These are phyloP conservation scores for Penium margaritaceum DNA, from an alignment of 139 green algal genomes.

Conservation along the genomic window DNA sequence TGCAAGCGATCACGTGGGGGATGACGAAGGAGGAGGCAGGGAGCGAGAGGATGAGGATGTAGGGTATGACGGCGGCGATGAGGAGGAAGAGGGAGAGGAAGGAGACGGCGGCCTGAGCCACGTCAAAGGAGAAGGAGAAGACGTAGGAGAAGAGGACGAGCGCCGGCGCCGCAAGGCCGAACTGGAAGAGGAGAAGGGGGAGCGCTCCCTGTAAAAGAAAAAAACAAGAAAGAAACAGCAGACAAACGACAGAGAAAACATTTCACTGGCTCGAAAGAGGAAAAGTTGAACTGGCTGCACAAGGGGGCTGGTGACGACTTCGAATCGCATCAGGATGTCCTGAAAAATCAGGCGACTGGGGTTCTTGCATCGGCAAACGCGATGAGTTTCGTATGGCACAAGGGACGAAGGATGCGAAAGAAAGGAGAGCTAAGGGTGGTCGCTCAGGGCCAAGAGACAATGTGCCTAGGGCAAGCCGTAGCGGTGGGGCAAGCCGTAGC, in stretches of 20 bases:
- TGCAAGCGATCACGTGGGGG: slow-evolving; percentile 4
- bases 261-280: too few species aligned
- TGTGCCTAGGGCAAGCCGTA: too few species aligned
- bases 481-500: too few species aligned
- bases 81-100: slow-evolving; percentile 28
- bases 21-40: slow-evolving; percentile 10
- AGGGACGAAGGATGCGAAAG: too few species aligned
- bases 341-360: too few species aligned
- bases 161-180: background rate
- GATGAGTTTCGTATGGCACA: too few species aligned
- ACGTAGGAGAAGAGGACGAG: slow-evolving; percentile 22
- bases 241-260: background rate
- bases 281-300: too few species aligned
- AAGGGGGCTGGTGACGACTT: too few species aligned
- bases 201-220: background rate
- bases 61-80: slow-evolving; percentile 26
- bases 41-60: slow-evolving; percentile 22
- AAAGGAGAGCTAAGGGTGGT: too few species aligned
- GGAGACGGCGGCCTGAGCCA: slow-evolving; percentile 3
- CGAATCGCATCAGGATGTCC: too few species aligned
- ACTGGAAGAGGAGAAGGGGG: slow-evolving; percentile 1
- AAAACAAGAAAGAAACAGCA: background rate
- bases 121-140: slow-evolving; percentile 2
- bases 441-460: too few species aligned
- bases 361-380: too few species aligned